Evolutionary conservation across 768 basidiomycete genomes (phyloP), one percentile per base, ranked within the genome.

Genomic region (Boletus sensibilis): DNA sequence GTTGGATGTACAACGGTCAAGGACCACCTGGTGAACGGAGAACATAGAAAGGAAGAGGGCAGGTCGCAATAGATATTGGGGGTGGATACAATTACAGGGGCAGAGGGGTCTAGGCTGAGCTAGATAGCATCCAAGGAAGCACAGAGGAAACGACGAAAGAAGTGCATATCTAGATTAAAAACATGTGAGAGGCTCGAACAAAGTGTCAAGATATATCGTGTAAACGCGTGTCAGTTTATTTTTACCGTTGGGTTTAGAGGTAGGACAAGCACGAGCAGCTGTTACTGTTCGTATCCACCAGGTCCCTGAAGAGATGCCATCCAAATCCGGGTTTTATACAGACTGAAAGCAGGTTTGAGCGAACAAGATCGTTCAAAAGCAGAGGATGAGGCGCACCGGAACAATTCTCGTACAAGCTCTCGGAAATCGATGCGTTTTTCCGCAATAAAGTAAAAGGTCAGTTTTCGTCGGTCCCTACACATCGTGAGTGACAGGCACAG

Each of bases 381-480:
- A 23, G 4, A 39, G 13, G 4, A 29, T 20, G 34, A 49, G 18
- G 31, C 62, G 49, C 59, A 92, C 88, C 94, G 81, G 81, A 97
- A 97, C 43, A 96, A 76, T 73, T 97, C 94, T 68, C 93, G 85
- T 38, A 98, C 95, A 61, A 98, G 84, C 73, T 98, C 95, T 64
- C 96, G 84, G 76, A 98, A 97, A 73, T 94, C 92, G 66, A 98
- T 95, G 63, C 96, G 79, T 73, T 93, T 94, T 64, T 97, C 94
- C 52, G 96, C 94, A 56, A 95, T 78, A 72, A 97, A 99, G 76
- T 98, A 98, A 78, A 98, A 98, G 0, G 96, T 98, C 59, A 99
- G 75, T 76, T 98, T 98, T 71, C 94, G 91, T 56, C 96, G 90
- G 74, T 99, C 96, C 93, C 93, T 94, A 64, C 21, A 48, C 14